These are phyloP conservation scores for Phlyctochytrium arcticum DNA, from an alignment of 192 early-diverging fungal species.

Conservation along the genomic window DNA sequence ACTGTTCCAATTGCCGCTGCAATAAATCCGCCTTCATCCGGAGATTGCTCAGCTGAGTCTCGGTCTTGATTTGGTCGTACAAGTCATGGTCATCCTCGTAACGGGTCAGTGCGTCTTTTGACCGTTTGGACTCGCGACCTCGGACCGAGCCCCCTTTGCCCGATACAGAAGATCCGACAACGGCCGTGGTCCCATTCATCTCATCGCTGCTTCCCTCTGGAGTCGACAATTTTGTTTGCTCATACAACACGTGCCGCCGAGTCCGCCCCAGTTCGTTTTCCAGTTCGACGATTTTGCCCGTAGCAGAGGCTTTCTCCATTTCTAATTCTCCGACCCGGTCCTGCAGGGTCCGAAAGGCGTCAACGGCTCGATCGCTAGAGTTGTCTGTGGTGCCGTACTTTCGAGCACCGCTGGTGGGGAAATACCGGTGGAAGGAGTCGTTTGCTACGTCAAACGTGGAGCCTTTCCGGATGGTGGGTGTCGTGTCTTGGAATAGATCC, in stretches of 20 bases:
- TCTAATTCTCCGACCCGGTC: conserved; percentile 40
- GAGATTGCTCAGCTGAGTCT: not conserved
- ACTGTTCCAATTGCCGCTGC: conserved; percentile 12
- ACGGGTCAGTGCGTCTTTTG: not conserved
- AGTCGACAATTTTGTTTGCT: conserved; percentile 10
- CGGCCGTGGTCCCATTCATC: not conserved
- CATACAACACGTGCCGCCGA: not conserved
- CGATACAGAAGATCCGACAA: not conserved
- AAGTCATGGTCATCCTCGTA: not conserved
- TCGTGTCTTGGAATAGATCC: not conserved
- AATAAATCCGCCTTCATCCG: conserved; percentile 1
- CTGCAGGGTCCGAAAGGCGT: conserved; percentile 48
- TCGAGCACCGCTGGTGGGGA: not conserved
- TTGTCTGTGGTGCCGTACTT: conserved; percentile 6
- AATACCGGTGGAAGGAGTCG: not conserved
- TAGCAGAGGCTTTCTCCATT: conserved; percentile 38
- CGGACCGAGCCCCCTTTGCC: not conserved
- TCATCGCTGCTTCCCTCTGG: not conserved
- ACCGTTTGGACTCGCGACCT: not conserved
- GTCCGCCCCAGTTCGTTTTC: conserved; percentile 29
- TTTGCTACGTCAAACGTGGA: not conserved
- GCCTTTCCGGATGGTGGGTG: not conserved
- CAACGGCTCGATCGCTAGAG: too few relatives aligned
- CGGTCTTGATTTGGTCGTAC: not conserved
- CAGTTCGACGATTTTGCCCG: conserved; percentile 30